Conservation (phyloP, 192 early-diverging fungal species). For the Coemansia sp. region DNA sequence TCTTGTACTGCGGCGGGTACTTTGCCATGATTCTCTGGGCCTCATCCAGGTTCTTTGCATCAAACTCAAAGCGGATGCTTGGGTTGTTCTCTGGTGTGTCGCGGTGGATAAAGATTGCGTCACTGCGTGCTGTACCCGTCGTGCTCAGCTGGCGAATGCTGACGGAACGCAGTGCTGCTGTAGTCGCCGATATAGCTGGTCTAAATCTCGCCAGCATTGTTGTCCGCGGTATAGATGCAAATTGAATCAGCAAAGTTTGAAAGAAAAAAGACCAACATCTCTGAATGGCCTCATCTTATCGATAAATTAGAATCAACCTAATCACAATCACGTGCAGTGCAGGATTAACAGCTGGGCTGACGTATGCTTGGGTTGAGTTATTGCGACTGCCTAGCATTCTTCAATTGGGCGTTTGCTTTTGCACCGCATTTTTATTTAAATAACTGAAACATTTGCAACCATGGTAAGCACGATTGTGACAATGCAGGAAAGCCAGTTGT, state of each 20-base stretch:
- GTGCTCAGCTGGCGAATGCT: slow-evolving; percentile 30
- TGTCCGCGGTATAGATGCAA: slow-evolving; percentile 4
- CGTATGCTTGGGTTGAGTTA: slow-evolving; percentile 8
- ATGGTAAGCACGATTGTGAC: slow-evolving; percentile 15
- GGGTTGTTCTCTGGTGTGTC: slow-evolving; percentile 82
- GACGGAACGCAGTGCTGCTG: background rate
- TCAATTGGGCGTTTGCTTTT: background rate
- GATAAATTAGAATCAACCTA: background rate
- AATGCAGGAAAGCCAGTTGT: background rate
- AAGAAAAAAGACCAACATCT: background rate
- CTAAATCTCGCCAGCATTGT: slow-evolving; percentile 47
- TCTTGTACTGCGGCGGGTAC: slow-evolving; percentile 98
- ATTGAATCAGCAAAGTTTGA: slow-evolving; percentile 6
- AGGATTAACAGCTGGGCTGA: background rate
- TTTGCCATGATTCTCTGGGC: slow-evolving; percentile 86
- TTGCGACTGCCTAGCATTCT: background rate
- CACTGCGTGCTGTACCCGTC: slow-evolving; percentile 24
- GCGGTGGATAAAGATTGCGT: slow-evolving; percentile 63
- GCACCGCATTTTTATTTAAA: background rate
- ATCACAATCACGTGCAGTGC: slow-evolving; percentile 10
- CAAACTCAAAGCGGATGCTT: slow-evolving; percentile 83
- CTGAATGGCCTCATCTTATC: background rate
- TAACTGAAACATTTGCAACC: background rate
- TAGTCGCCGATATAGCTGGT: slow-evolving; percentile 3
- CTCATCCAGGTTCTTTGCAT: slow-evolving; percentile 70